Conservation (phyloP, 768 basidiomycete species). For the Tulasnella sp. region DNA sequence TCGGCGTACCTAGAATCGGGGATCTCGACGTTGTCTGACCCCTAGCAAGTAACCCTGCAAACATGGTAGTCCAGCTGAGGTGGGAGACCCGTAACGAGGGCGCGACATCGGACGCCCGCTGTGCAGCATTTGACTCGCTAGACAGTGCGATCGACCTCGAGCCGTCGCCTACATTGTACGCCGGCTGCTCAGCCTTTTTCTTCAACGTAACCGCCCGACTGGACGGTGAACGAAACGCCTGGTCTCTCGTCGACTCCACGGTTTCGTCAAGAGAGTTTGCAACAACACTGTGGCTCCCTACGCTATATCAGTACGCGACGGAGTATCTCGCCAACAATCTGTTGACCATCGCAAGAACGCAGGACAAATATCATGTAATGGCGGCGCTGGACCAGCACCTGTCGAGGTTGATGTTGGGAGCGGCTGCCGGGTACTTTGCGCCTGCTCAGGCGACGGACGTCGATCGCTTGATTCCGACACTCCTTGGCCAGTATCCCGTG, state of each 20-base stretch:
- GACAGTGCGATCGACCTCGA: background rate
- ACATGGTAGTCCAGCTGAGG: background rate
- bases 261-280: background rate
- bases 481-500: background rate
- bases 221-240: background rate
- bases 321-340: background rate
- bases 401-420: background rate
- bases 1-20: background rate
- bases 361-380: background rate
- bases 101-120: background rate
- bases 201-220: background rate
- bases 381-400: background rate
- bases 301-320: background rate
- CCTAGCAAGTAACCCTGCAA: background rate
- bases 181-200: background rate
- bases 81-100: no score
- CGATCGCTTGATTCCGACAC: background rate
- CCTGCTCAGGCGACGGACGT: background rate
- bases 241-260: background rate
- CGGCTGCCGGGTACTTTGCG: background rate
- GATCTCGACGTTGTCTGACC: background rate
- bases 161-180: background rate
- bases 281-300: background rate
- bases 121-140: no score
- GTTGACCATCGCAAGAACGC: background rate